Percentiles rank a stretch among this genome's conserved stretches.
These are phyloP conservation scores for Geotrichum cucujoidarum DNA, from an alignment of 1,139 yeast genomes.

Conservation along the genomic window DNA sequence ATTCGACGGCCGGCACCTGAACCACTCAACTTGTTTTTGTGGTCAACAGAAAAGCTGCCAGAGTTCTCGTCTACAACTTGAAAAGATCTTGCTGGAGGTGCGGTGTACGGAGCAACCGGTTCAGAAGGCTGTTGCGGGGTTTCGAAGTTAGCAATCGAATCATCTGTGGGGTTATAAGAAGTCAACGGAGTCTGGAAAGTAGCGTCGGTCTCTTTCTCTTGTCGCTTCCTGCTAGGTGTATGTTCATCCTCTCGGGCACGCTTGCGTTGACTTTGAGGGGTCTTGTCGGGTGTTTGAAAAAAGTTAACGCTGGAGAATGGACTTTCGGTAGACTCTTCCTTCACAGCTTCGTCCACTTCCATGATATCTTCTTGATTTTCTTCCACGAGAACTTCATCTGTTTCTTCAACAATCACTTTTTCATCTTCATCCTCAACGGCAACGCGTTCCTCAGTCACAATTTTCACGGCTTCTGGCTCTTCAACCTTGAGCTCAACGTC, in stretches of 20 bases:
- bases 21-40: background rate
- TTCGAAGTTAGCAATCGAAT: constrained; percentile 1
- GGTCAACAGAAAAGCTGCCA: background rate
- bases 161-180: too few species aligned
- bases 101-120: constrained; percentile 1
- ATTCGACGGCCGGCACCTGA: constrained; percentile 22
- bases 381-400: constrained; percentile 8
- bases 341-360: constrained; percentile 2
- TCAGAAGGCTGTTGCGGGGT: constrained; percentile 4
- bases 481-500: constrained; percentile 1
- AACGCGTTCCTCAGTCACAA: too few species aligned
- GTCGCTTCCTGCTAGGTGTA: constrained; percentile 17
- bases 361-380: constrained; percentile 6
- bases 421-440: constrained; percentile 1
- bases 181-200: constrained; percentile 1
- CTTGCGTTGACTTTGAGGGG: constrained; percentile 14
- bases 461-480: too few species aligned
- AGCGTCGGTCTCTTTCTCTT: constrained; percentile 13
- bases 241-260: constrained; percentile 13
- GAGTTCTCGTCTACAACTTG: background rate
- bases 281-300: constrained; percentile 36
- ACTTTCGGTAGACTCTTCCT: constrained; percentile 27
- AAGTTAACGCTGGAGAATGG: constrained; percentile 42
- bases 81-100: background rate
- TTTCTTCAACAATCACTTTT: constrained; percentile 2